phyloP scores from a whole-genome alignment of 352 stramenopile genomes.

The Phytophthora agathidicida region DNA sequence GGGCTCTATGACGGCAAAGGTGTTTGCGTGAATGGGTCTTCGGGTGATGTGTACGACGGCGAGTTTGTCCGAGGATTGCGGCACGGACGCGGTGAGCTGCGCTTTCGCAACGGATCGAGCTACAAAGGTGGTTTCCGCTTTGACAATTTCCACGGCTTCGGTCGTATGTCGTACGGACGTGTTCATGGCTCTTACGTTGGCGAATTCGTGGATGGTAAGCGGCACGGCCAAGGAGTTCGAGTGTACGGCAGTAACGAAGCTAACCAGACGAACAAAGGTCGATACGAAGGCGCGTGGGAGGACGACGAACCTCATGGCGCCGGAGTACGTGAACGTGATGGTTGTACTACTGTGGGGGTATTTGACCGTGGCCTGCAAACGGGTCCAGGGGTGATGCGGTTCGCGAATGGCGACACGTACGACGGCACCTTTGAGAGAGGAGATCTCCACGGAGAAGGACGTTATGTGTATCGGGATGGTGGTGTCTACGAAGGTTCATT shows the following conservation, averaged over 20 bases:
- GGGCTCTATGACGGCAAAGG: conserved; percentile 65
- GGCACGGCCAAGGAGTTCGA: conserved; percentile 66
- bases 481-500: conserved; percentile 66
- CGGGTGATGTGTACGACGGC: conserved; percentile 72
- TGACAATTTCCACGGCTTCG: conserved; percentile 65
- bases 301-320: conserved; percentile 64
- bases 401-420: conserved; percentile 72
- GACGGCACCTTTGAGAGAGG: conserved; percentile 63
- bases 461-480: conserved; percentile 51
- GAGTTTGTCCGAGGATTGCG: conserved; percentile 66
- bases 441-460: conserved; percentile 53
- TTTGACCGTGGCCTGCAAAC: conserved; percentile 58
- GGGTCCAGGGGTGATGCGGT: conserved; percentile 62
- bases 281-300: conserved; percentile 76
- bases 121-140: conserved; percentile 66
- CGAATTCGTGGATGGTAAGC: conserved; percentile 55
- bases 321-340: conserved; percentile 56
- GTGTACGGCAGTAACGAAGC: conserved; percentile 49
- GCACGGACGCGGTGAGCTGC: conserved; percentile 59
- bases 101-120: conserved; percentile 48
- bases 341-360: conserved; percentile 63
- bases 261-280: conserved; percentile 20
- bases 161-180: conserved; percentile 51
- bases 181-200: conserved; percentile 66
- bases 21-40: conserved; percentile 56